These are phyloP conservation scores for Cutaneotrichosporon mucoides DNA, from an alignment of 1,284 basidiomycete species.

Conservation along the genomic window DNA sequence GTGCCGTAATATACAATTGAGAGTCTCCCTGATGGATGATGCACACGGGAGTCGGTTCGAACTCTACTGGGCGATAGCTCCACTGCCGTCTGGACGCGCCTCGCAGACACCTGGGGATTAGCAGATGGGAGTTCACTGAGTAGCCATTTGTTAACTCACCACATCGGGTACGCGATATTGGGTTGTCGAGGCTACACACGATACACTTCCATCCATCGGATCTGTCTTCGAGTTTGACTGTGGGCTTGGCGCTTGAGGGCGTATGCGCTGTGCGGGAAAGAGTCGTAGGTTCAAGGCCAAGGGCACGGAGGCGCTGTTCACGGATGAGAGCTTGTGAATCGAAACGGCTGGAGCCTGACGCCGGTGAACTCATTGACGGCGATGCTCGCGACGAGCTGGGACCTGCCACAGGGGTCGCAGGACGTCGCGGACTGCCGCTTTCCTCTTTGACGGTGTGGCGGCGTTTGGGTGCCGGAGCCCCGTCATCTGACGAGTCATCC, in stretches of 20 bases:
- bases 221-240: constrained; percentile 7
- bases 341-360: background rate
- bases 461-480: background rate
- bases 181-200: constrained; percentile 36
- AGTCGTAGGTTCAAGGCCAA: constrained; percentile 19
- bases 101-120: background rate
- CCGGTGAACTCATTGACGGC: background rate
- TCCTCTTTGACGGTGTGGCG: background rate
- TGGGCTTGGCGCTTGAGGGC: background rate
- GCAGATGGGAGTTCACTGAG: background rate
- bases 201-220: constrained; percentile 19
- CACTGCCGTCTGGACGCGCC: constrained; percentile 7
- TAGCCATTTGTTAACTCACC: constrained; percentile 27
- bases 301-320: constrained; percentile 22
- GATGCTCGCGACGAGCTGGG: background rate
- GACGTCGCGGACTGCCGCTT: too few relatives aligned
- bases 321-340: constrained; percentile 6
- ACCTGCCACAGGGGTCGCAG: too few relatives aligned
- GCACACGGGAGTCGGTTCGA: background rate
- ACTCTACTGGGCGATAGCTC: background rate
- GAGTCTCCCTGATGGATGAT: too few relatives aligned
- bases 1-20: too few relatives aligned
- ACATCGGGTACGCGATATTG: constrained; percentile 30
- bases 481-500: background rate
- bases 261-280: background rate